Conservation (phyloP, 306 rosid genomes). For the Cicer judaicum region DNA sequence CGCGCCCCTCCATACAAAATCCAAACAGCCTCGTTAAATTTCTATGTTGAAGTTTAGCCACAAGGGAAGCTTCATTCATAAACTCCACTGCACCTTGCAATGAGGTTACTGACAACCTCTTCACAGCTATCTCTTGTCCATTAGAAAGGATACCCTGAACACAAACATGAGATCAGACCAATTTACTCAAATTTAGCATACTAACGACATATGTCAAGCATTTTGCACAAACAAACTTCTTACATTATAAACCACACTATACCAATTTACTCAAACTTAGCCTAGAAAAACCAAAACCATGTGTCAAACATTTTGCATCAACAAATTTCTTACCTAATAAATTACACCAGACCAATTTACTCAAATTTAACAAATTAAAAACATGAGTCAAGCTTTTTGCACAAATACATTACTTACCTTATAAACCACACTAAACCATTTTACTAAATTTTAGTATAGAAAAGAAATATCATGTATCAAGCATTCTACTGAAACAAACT, state of each 20-base stretch:
- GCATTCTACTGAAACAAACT: background rate
- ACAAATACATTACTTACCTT: slow-evolving; percentile 44
- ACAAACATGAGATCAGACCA: background rate
- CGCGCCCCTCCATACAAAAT: slow-evolving; percentile 64
- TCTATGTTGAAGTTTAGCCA: slow-evolving; percentile 69
- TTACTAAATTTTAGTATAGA: background rate
- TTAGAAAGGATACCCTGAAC: slow-evolving; percentile 57
- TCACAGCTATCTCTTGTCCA: slow-evolving; percentile 67
- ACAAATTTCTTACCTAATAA: no score
- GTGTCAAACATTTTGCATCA: background rate
- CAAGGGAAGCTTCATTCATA: slow-evolving; percentile 64
- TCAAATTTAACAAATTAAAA: background rate
- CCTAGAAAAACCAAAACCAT: background rate
- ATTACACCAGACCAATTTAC: background rate
- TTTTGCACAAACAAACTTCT: background rate
- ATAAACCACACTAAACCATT: slow-evolving; percentile 58
- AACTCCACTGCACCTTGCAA: slow-evolving; percentile 66
- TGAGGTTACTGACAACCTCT: slow-evolving; percentile 59
- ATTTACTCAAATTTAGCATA: background rate
- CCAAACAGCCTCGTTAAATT: slow-evolving; percentile 64
- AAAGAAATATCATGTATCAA: no score
- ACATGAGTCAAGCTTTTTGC: background rate
- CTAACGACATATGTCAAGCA: background rate
- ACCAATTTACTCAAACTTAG: slow-evolving; percentile 36
- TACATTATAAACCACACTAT: slow-evolving; percentile 62